A percentile compares a stretch with the other conserved stretches of the same genome.
Conservation (phyloP, 768 basidiomycete genomes). For the Collybiopsis luxurians region DNA sequence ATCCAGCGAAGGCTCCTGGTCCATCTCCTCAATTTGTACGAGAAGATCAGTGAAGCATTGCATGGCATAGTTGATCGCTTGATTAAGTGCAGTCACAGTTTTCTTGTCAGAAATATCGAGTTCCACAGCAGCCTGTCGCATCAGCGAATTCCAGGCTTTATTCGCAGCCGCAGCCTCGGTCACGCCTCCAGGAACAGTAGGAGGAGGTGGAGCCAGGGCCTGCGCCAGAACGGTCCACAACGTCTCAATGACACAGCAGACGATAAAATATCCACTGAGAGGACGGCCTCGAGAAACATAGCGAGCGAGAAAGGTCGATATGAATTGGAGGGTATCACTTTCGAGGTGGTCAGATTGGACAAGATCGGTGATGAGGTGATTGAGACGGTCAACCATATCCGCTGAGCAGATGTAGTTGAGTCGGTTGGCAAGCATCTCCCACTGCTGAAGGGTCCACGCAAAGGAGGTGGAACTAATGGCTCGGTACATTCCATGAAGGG, state of each 20-base stretch:
- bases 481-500: constrained; percentile 84
- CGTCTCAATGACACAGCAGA: constrained; percentile 86
- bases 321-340: constrained; percentile 48
- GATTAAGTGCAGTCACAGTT: constrained; percentile 39
- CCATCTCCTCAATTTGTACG: constrained; percentile 80
- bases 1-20: constrained; percentile 72
- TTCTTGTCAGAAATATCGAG: constrained; percentile 31
- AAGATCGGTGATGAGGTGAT: constrained; percentile 65
- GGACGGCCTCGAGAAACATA: constrained; percentile 77
- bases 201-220: constrained; percentile 40
- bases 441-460: constrained; percentile 67
- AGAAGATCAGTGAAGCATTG: constrained; percentile 78
- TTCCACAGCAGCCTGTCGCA: constrained; percentile 48
- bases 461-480: constrained; percentile 80
- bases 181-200: constrained; percentile 24
- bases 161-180: constrained; percentile 83
- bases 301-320: constrained; percentile 69
- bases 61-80: constrained; percentile 58
- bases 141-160: constrained; percentile 72
- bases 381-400: constrained; percentile 69
- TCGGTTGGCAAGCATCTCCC: constrained; percentile 51
- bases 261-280: constrained; percentile 81
- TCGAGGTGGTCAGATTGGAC: constrained; percentile 52
- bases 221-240: constrained; percentile 86
- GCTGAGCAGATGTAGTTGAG: constrained; percentile 62